Evolutionary conservation across 371 early-diverging fungal genomes (phyloP).

Genomic region (Mucor velutinosus): DNA sequence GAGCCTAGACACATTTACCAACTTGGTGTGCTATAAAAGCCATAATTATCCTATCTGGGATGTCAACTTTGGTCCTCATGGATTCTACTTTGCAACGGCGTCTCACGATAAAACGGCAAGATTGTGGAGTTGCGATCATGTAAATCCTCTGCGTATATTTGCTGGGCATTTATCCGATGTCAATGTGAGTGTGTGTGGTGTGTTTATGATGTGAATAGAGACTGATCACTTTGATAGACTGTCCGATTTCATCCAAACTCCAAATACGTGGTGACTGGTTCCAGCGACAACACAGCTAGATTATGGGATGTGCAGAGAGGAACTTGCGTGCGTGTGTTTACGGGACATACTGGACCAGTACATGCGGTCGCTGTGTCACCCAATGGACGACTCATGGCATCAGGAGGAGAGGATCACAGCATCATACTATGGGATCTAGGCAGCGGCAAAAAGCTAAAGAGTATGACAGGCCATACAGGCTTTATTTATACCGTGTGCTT

Average conservation of each 20-base stretch:
- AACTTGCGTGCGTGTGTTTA: constrained; percentile 91
- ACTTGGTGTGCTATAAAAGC: constrained; percentile 94
- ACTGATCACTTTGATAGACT: constrained; percentile 33
- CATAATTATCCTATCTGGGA: constrained; percentile 99
- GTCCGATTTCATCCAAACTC: constrained; percentile 99
- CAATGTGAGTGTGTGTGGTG: constrained; percentile 62
- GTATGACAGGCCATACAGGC: constrained; percentile 85
- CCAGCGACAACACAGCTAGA: constrained; percentile 92
- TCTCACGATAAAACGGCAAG: constrained; percentile 96
- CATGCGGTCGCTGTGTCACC: constrained; percentile 92
- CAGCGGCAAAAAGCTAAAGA: constrained; percentile 80
- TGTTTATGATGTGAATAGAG: neutral
- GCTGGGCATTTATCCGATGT: constrained; percentile 98
- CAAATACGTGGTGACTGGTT: constrained; percentile 96
- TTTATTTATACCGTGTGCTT: constrained; percentile 91
- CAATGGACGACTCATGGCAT: constrained; percentile 93
- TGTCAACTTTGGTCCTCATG: constrained; percentile 87
- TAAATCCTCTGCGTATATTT: constrained; percentile 96
- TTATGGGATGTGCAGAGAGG: constrained; percentile 97
- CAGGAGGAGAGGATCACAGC: constrained; percentile 87
- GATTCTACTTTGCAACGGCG: constrained; percentile 97
- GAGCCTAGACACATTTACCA: constrained; percentile 90
- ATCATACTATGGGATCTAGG: constrained; percentile 98
- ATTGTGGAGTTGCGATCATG: constrained; percentile 96
- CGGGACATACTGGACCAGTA: constrained; percentile 89